These are phyloP conservation scores for Vigna radiata DNA, from an alignment of 306 rosid species.

Conservation along the genomic window DNA sequence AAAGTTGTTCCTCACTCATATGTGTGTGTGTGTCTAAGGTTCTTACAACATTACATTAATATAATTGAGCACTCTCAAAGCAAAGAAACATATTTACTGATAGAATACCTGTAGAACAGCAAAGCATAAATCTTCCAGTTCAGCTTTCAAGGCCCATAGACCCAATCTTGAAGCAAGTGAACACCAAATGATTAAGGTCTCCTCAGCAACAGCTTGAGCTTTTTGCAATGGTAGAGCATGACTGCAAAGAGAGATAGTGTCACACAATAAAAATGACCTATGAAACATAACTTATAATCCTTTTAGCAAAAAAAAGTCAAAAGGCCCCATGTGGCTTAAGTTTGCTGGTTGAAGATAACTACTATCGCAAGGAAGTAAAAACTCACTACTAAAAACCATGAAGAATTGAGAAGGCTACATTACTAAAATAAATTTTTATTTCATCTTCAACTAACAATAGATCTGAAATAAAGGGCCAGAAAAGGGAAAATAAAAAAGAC, in stretches of 20 bases:
- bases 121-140: constrained; percentile 93
- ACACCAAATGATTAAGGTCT: constrained; percentile 95
- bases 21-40: constrained; percentile 6
- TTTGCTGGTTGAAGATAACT: constrained; percentile 22
- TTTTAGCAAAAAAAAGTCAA: constrained; percentile 40
- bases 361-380: constrained; percentile 11
- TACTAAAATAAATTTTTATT: constrained; percentile 22
- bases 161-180: constrained; percentile 98
- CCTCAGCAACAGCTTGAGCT: constrained; percentile 96
- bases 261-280: constrained; percentile 33
- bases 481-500: too few relatives aligned
- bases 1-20: not conserved
- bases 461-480: constrained; percentile 26
- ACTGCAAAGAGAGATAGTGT: constrained; percentile 57
- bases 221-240: constrained; percentile 79
- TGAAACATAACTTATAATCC: constrained; percentile 26
- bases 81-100: constrained; percentile 39
- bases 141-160: constrained; percentile 95
- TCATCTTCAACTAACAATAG: constrained; percentile 11
- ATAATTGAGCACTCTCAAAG: constrained; percentile 26
- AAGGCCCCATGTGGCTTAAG: constrained; percentile 17
- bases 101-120: constrained; percentile 87
- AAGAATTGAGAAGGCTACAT: constrained; percentile 10
- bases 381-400: constrained; percentile 15
- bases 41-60: constrained; percentile 35